Base-by-base conservation (phyloP, 1,284 basidiomycete species). In the Ceratobasidium sp. region DNA sequence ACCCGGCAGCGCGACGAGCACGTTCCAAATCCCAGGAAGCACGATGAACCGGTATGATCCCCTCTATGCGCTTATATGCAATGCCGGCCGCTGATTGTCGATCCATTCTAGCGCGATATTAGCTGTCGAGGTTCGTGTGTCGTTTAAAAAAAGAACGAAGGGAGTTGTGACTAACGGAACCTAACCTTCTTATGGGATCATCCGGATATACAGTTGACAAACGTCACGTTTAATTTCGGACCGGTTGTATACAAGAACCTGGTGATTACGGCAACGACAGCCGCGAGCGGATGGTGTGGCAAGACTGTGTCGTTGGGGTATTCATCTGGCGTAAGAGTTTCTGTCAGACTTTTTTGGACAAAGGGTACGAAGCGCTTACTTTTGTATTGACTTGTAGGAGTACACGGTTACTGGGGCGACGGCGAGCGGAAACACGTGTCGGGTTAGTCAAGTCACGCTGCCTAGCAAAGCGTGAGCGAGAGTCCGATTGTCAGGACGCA, bases 31-130 rank as follows among this genome's bases (percentile, higher is more conserved):
- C 28, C 46, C 83, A 0, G 83, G 82, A 23, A 82, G 77, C 70
- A 84, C 83, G 2, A 83, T 85, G 83, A 84, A 85, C 68, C 81
- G 84, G 68, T 70, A 20, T 55, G 53, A 33, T 23, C 33, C 18
- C 33, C 2, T 49, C 46, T 49, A 2, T 42, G 5, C 23, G 40
- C 20, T 10, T 18, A 12, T 10, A 18, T 33, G 12, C 15, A 42
- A 56, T 23, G 26, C 61, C 3, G 33, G 61, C 3, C 40, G 68
- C 7, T 70, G 10, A 68, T 53, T 26, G 39, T 63, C 9, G 5
- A 42, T 23, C 33, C n/a, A 40, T 33, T 56, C 6, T 42, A 70
- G 68, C 5, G 68, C 53, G 13, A 55, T 70, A 20, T 56, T 70
- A 42, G 68, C 68, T 9, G 68, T 70, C 68, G 68, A 70, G 68